Conservation (phyloP, 495 filamentous ascomycete species). For the Chaetomium fimeti region DNA sequence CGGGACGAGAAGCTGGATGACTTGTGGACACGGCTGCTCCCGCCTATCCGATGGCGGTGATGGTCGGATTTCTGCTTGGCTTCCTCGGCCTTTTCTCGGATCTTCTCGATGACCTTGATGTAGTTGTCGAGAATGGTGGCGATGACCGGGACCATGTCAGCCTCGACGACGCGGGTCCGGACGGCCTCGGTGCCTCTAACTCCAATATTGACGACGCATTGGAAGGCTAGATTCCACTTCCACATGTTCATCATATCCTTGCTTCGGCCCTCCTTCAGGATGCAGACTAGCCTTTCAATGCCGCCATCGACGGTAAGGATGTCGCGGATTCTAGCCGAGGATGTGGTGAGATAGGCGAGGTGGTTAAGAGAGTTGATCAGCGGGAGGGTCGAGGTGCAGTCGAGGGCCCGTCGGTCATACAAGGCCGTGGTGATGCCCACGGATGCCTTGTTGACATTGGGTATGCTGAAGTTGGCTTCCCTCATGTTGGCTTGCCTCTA, state of each 20-base stretch:
- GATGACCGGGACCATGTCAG: constrained; percentile 98
- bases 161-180: constrained; percentile 91
- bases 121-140: constrained; percentile 99
- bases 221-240: constrained; percentile 99
- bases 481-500: constrained; percentile 66
- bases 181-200: constrained; percentile 93
- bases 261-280: constrained; percentile 92
- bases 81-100: constrained; percentile 77
- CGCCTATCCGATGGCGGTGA: constrained; percentile 46
- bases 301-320: constrained; percentile 98
- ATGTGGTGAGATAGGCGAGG: constrained; percentile 95
- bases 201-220: constrained; percentile 98
- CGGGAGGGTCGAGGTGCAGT: constrained; percentile 95
- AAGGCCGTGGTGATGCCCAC: constrained; percentile 98
- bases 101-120: constrained; percentile 90
- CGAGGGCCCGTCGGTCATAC: constrained; percentile 93
- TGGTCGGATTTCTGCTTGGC: constrained; percentile 52
- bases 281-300: constrained; percentile 92
- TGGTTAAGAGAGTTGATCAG: constrained; percentile 98
- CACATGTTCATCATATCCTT: constrained; percentile 99
- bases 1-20: constrained; percentile 51
- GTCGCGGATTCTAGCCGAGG: constrained; percentile 95
- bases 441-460: constrained; percentile 98
- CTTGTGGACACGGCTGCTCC: constrained; percentile 45
- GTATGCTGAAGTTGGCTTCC: constrained; percentile 99